Evolutionary conservation across 352 stramenopile species (phyloP), one percentile per base, ranked within the genome.

Genomic region (Globisporangium solare): DNA sequence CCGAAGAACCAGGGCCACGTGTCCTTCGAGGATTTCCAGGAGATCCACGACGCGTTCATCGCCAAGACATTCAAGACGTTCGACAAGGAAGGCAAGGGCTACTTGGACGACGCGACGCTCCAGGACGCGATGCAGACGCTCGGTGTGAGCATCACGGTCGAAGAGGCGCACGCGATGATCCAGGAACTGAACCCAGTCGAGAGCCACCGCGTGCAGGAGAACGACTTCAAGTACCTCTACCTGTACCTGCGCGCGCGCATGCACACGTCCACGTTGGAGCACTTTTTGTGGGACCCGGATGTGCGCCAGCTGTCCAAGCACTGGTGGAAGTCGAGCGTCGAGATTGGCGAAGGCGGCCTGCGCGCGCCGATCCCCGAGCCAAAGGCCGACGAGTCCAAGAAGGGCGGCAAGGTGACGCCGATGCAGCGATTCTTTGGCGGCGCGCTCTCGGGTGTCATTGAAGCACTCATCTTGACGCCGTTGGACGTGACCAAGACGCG

Each of bases 401-500:
- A 82, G 18, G 65, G 61, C 14, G 82, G 75, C 62, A 90, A 87
- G 60, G 83, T 91, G n/a, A 75, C 79, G 51, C 81, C 83, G 7
- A 66, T 59, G 22, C 48, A 89, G 53, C 90, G 90, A 64, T 91
- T 96, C 59, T 70, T 92, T 39, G 87, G 84, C 22, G 88, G 88
- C 18, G 86, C 85, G 37, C 63, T 90, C n/a, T 92, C 81, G 12
- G 88, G 88, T 41, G 79, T 95, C 47, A 88, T 92, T 21, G 88
- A 96, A 58, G 84, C 88, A 7, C 18, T 92, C 47, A 88, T 89
- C 63, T 66, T 96, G 18, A 92, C 86, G 64, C 88, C 88, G 39
- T 63, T 96, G 31, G 88, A 96, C 61, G 84, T 95, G 32, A 84
- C 84, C 58, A 96, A 96, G 73, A 96, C 88, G 15, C 81, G 88